These are phyloP conservation scores for Akanthomyces muscarius DNA, from an alignment of 2,329 filamentous ascomycete species.

Conservation along the genomic window DNA sequence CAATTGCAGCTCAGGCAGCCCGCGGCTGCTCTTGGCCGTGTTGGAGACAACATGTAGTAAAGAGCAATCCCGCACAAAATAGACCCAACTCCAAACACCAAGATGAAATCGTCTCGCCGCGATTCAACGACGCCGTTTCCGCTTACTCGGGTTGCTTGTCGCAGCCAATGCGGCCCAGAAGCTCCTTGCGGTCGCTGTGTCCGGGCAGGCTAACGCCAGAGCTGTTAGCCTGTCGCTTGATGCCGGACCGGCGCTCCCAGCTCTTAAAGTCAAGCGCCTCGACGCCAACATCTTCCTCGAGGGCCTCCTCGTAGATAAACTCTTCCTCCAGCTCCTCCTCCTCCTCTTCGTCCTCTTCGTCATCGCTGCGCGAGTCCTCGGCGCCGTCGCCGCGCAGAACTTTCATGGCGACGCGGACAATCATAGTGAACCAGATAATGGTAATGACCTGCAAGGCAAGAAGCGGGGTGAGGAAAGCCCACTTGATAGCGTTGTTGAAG, in stretches of 20 bases:
- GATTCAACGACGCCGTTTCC: neutral
- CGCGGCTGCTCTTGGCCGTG: neutral
- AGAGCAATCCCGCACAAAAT: neutral
- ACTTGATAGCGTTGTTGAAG: conserved; percentile 71
- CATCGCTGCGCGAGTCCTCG: conserved; percentile 84
- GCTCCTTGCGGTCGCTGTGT: conserved; percentile 73
- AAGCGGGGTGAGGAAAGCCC: conserved; percentile 72
- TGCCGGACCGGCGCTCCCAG: conserved; percentile 54
- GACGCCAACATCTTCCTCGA: conserved; percentile 73
- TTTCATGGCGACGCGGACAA: conserved; percentile 74
- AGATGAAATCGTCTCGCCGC: neutral
- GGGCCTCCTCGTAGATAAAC: conserved; percentile 51
- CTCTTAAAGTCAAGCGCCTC: conserved; percentile 65
- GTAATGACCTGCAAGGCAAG: conserved; percentile 76
- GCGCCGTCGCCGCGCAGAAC: conserved; percentile 74
- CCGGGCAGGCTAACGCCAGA: conserved; percentile 64
- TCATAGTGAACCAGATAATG: conserved; percentile 86
- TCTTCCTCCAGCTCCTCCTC: conserved; percentile 54
- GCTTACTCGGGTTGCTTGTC: conserved; percentile 63
- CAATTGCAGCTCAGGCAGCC: neutral
- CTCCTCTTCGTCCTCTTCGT: conserved; percentile 67
- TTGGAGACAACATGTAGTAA: neutral
- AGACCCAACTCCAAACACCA: conserved; percentile 9
- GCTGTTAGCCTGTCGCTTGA: conserved; percentile 50
- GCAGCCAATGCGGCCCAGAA: conserved; percentile 77